phyloP scores from a whole-genome alignment of 139 green algal genomes.

The Picocystis salinarum region DNA sequence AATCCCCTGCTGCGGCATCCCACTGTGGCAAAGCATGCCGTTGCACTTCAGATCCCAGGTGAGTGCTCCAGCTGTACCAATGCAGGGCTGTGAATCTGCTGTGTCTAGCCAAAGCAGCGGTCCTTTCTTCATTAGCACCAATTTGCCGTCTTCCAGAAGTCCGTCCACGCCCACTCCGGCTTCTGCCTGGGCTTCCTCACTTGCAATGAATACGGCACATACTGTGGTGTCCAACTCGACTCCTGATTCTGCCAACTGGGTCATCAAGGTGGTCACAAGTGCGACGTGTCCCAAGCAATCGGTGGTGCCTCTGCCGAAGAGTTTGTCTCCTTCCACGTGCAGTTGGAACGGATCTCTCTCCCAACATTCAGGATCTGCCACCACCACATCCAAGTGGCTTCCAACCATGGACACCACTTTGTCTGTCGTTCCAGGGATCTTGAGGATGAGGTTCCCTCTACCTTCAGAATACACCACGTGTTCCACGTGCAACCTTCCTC shows the following conservation, averaged over 20 bases:
- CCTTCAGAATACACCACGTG: slow-evolving; percentile 44
- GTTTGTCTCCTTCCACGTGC: slow-evolving; percentile 36
- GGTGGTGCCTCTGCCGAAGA: slow-evolving; percentile 42
- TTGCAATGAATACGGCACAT: slow-evolving; percentile 52
- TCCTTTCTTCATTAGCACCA: slow-evolving; percentile 28
- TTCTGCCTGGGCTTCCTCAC: slow-evolving; percentile 41
- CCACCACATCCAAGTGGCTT: slow-evolving; percentile 52
- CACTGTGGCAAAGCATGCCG: slow-evolving; percentile 39
- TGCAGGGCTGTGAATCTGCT: slow-evolving; percentile 44
- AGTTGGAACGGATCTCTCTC: slow-evolving; percentile 48
- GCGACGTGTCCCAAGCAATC: slow-evolving; percentile 63
- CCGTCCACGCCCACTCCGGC: slow-evolving; percentile 42
- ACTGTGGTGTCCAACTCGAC: slow-evolving; percentile 34
- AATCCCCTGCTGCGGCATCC: slow-evolving; percentile 40
- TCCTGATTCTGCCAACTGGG: slow-evolving; percentile 13
- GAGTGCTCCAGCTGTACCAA: slow-evolving; percentile 36
- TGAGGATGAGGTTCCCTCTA: slow-evolving; percentile 44
- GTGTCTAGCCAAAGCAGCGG: slow-evolving; percentile 40
- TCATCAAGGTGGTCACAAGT: slow-evolving; percentile 23
- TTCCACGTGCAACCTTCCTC: slow-evolving; percentile 29
- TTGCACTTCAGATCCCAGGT: slow-evolving; percentile 17
- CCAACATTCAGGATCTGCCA: slow-evolving; percentile 51
- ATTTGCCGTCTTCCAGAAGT: slow-evolving; percentile 28
- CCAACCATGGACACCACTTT: slow-evolving; percentile 40
- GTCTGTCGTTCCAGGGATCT: slow-evolving; percentile 25